Evolutionary conservation across 2,329 filamentous ascomycete species (phyloP), one percentile per base, ranked within the genome.

Genomic region (Fusarium agapanthi): DNA sequence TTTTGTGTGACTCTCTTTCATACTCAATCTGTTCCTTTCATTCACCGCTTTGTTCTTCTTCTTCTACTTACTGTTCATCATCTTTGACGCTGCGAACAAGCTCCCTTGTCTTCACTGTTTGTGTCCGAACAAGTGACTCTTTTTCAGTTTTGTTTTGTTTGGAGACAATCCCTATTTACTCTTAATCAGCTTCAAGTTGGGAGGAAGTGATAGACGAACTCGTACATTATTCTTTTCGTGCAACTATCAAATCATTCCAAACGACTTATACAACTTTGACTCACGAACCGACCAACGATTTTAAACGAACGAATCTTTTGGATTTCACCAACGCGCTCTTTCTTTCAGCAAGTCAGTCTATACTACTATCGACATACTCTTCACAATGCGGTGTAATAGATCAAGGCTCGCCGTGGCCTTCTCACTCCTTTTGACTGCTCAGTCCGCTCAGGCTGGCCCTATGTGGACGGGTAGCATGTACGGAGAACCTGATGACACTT

Each of bases 371-470:
- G 35, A 32, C n/a, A 59, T 58, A 50, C 43, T 57, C 35, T 61
- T 61, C 67, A 76, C 57, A 44, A 79, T 79, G 76, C 68, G 66
- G 40, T 74, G 62, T 59, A 65, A 72, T 56, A 68, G 53, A 51
- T 69, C 35, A 38, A 69, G 65, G 43, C 55, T 77, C 24, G 65
- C 64, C 28, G 65, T 75, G 37, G 78, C 66, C 67, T 57, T 80
- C 11, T 77, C 64, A 71, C 44, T 80, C 61, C 72, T 82, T 65
- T 65, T 79, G 58, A 62, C 73, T 74, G 70, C 74, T 26, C 76
- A 79, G 68, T 78, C 69, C 61, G 74, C 74, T 30, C 74, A 80
- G 79, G 81, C 81, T 72, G 81, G 81, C 73, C 83, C 79, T 79
- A 76, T 75, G 59, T 77, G 80, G 79, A 78, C 75, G 72, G 73